Evolutionary conservation across 441 rosid species (phyloP).

Genomic region (Pelargonium australe): DNA sequence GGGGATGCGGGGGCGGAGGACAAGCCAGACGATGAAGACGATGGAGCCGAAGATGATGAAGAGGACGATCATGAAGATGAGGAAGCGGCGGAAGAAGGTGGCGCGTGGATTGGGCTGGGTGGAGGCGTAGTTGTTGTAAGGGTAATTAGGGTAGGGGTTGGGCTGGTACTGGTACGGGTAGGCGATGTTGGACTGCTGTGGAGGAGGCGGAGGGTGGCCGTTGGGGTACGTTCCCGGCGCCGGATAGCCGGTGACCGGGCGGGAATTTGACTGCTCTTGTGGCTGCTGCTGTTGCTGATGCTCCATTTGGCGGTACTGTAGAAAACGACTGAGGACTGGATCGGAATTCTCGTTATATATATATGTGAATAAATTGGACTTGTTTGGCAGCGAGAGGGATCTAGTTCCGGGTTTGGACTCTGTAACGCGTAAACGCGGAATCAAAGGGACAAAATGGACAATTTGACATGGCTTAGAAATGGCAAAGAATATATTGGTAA

Average conservation of each 20-base stretch:
- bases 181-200: conserved; percentile 27
- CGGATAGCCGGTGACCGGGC: conserved; percentile 61
- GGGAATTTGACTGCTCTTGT: conserved; percentile 38
- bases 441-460: too few relatives aligned
- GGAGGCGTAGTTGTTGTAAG: conserved; percentile 33
- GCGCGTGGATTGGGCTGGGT: conserved; percentile 37
- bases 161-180: conserved; percentile 35
- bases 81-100: conserved; percentile 41
- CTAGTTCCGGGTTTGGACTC: too few relatives aligned
- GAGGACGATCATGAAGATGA: conserved; percentile 22
- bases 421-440: too few relatives aligned
- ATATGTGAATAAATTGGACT: too few relatives aligned
- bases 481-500: too few relatives aligned
- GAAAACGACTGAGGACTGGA: neutral
- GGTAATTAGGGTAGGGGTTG: conserved; percentile 29
- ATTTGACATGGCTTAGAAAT: too few relatives aligned
- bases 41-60: conserved; percentile 37
- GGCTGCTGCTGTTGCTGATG: neutral
- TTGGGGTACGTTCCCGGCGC: conserved; percentile 26
- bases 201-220: conserved; percentile 36
- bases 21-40: conserved; percentile 58
- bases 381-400: too few relatives aligned
- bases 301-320: neutral
- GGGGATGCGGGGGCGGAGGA: conserved; percentile 65
- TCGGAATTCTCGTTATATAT: neutral